Conservation (phyloP, 2,329 filamentous ascomycete species). For the Talaromyces sp. region DNA sequence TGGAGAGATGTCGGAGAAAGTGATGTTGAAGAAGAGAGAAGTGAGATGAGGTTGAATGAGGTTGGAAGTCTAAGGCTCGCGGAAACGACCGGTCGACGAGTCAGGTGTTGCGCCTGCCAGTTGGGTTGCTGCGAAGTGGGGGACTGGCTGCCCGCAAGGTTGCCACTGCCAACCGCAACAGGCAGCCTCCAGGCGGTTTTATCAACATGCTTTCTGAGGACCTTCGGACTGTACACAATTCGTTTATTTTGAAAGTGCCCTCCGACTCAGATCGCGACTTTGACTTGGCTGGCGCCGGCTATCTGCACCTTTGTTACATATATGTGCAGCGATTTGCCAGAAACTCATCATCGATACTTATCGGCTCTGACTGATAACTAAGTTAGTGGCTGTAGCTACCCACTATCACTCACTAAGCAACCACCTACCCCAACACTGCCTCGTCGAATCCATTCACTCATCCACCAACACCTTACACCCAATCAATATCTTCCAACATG, state of each 20-base stretch:
- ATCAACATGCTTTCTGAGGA: background rate
- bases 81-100: background rate
- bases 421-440: background rate
- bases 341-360: background rate
- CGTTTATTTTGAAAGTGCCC: background rate
- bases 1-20: background rate
- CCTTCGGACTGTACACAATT: background rate
- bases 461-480: background rate
- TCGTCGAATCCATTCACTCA: background rate
- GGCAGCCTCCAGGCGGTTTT: background rate
- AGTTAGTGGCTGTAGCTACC: background rate
- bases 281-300: background rate
- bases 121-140: constrained; percentile 10
- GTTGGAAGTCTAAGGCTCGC: constrained; percentile 3
- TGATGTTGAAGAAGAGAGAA: background rate
- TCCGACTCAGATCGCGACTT: background rate
- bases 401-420: constrained; percentile 3
- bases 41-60: background rate
- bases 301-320: background rate
- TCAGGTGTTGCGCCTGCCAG: constrained; percentile 11
- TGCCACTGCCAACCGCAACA: constrained; percentile 6
- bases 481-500: constrained; percentile 53
- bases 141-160: constrained; percentile 10
- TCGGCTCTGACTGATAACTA: background rate
- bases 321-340: background rate